Evolutionary conservation across 495 filamentous ascomycete species (phyloP), one percentile per base, ranked within the genome.

Genomic region (Xylaria acuta): DNA sequence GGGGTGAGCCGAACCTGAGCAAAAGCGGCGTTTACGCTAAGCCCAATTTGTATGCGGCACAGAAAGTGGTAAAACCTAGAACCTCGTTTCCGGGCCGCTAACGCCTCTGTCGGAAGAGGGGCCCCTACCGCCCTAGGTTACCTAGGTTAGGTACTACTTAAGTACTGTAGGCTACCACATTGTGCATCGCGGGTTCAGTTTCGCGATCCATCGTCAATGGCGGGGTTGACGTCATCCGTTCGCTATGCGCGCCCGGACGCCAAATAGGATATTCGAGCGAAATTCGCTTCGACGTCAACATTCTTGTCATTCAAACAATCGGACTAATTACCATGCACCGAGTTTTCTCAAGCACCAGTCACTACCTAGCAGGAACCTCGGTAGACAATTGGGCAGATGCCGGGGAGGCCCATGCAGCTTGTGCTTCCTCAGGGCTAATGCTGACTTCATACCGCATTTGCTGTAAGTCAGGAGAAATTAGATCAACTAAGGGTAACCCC

Each of bases 151-250:
- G n/a, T 54, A 54, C n/a, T 54, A 27, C 18, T 8, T 54, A 6
- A 3, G 2, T 20, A 32, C n/a, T n/a, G 18, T 43, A 64, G 60
- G 60, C 38, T 64, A 64, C 59, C 59, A 43, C 9, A 63, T 63
- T 16, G 59, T 63, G 36, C 60, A 43, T 45, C 18, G 58, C 34
- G 58, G 32, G 38, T 60, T 9, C 18, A 11, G 60, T 43, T 43
- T 60, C 58, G 32, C 34, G 58, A 38, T 38, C 32, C 32, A 38
- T 38, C 20, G 18, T 22, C 34, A 11, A 20, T 60, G 43, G 38
- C 38, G 11, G 36, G 60, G 38, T 64, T 64, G 60, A 64, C 60
- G 60, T 64, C 60, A 64, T 43, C 38, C n/a, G 5, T 43, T 14
- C 0, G 25, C 58, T 38, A 12, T 14, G 8, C n/a, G 51, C 18